These are phyloP conservation scores for Cocos nucifera DNA, from an alignment of 176 grass and related monocot species.

Conservation along the genomic window DNA sequence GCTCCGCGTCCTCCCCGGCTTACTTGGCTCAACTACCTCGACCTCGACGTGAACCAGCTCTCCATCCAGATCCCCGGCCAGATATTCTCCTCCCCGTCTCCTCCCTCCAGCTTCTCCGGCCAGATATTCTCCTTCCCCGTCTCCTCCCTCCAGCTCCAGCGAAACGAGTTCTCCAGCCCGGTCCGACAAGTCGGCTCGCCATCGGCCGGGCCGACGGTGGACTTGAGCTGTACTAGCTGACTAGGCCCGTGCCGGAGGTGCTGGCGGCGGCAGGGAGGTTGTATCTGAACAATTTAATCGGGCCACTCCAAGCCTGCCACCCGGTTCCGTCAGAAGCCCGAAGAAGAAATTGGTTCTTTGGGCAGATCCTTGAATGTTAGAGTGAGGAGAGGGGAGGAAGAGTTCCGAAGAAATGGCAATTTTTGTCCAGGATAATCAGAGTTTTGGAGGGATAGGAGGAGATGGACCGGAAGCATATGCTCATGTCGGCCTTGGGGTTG, in stretches of 20 bases:
- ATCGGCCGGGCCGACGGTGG: slow-evolving; percentile 3
- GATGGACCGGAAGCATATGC: too few relatives aligned
- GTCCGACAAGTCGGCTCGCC: background rate
- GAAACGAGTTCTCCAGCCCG: slow-evolving; percentile 9
- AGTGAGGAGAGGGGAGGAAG: too few relatives aligned
- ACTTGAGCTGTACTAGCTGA: slow-evolving; percentile 13
- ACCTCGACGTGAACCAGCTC: slow-evolving; percentile 11
- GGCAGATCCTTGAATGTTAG: too few relatives aligned
- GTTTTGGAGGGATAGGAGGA: too few relatives aligned
- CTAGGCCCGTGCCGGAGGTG: background rate
- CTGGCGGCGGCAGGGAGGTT: slow-evolving; percentile 6
- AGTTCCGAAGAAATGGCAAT: too few relatives aligned
- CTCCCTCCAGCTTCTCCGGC: background rate
- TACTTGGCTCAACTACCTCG: slow-evolving; percentile 8
- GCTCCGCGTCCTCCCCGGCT: slow-evolving; percentile 7
- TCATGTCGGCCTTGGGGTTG: too few relatives aligned
- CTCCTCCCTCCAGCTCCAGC: background rate
- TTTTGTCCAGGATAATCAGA: too few relatives aligned
- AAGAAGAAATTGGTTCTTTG: too few relatives aligned
- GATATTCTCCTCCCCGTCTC: slow-evolving; percentile 8
- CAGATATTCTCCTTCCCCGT: too few relatives aligned
- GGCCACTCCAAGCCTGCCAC: too few relatives aligned
- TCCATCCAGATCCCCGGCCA: slow-evolving; percentile 4
- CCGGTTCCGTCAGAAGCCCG: too few relatives aligned
- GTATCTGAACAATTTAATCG: background rate